Evolutionary conservation across 163 green algal species (phyloP).

Genomic region (Scenedesmus sp.): DNA sequence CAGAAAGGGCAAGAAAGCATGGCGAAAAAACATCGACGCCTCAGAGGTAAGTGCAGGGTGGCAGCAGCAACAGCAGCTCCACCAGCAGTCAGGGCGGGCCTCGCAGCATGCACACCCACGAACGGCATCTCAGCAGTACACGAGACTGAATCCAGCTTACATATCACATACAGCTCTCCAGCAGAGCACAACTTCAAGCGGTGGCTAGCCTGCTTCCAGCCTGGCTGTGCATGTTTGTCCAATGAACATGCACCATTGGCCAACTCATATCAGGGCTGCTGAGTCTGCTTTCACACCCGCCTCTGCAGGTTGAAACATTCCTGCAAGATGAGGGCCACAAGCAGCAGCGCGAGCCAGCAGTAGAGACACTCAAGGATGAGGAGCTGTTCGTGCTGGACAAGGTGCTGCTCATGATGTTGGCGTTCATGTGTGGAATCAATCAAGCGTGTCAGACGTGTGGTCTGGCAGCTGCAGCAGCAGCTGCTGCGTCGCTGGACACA

Average conservation of each 20-base stretch:
- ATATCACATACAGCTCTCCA: not conserved
- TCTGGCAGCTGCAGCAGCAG: not conserved
- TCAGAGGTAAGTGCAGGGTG: constrained; percentile 35
- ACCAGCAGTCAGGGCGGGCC: not conserved
- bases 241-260: not conserved
- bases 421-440: no score
- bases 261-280: not conserved
- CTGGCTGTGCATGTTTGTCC: not conserved
- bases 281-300: not conserved
- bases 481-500: not conserved
- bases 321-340: constrained; percentile 62
- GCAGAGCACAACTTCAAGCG: not conserved
- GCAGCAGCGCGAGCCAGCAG: constrained; percentile 53
- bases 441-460: no score
- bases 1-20: constrained; percentile 72
- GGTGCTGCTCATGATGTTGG: no score
- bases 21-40: constrained; percentile 68
- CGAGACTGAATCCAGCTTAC: not conserved
- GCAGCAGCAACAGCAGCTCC: not conserved
- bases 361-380: constrained; percentile 64
- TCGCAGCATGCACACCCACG: not conserved
- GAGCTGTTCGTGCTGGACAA: constrained; percentile 76
- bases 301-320: constrained; percentile 60
- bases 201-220: not conserved
- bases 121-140: not conserved